Conservation (phyloP, 2,329 filamentous ascomycete genomes). For the Scolecobasidium constrictum region DNA sequence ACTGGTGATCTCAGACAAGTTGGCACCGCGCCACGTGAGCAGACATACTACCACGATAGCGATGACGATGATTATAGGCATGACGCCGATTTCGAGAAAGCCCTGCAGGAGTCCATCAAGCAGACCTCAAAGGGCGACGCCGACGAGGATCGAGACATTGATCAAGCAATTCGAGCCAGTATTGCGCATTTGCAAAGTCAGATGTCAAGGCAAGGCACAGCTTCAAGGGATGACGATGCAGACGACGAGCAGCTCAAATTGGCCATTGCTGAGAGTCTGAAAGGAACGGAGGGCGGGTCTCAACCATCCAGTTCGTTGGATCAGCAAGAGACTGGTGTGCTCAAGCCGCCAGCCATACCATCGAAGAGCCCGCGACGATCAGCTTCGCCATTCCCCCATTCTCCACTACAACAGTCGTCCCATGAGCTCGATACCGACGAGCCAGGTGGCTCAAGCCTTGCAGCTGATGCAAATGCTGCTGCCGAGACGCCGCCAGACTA, state of each 20-base stretch:
- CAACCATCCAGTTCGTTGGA: no score
- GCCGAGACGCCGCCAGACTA: background rate
- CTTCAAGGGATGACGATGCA: slow-evolving; percentile 19
- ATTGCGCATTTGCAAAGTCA: slow-evolving; percentile 44
- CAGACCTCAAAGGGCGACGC: slow-evolving; percentile 39
- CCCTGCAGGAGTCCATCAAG: slow-evolving; percentile 49
- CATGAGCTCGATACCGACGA: no score
- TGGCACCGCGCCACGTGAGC: background rate
- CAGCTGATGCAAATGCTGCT: slow-evolving; percentile 6
- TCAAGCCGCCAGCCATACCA: background rate
- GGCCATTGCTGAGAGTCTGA: slow-evolving; percentile 36
- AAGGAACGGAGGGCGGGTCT: slow-evolving; percentile 8
- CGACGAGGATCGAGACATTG: slow-evolving; percentile 59
- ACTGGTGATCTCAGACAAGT: background rate
- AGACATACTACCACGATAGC: background rate
- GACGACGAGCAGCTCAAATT: slow-evolving; percentile 36
- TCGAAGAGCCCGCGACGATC: slow-evolving; percentile 6
- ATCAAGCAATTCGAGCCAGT: slow-evolving; percentile 63
- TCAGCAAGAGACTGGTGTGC: slow-evolving; percentile 11
- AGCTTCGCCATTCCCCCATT: background rate
- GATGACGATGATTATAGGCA: slow-evolving; percentile 2
- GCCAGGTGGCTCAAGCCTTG: background rate
- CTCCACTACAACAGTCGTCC: background rate
- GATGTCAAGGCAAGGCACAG: slow-evolving; percentile 14
- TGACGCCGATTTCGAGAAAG: slow-evolving; percentile 53